These are phyloP conservation scores for Nakazawaea wickerhamii DNA, from an alignment of 805 yeast genomes.

Conservation along the genomic window DNA sequence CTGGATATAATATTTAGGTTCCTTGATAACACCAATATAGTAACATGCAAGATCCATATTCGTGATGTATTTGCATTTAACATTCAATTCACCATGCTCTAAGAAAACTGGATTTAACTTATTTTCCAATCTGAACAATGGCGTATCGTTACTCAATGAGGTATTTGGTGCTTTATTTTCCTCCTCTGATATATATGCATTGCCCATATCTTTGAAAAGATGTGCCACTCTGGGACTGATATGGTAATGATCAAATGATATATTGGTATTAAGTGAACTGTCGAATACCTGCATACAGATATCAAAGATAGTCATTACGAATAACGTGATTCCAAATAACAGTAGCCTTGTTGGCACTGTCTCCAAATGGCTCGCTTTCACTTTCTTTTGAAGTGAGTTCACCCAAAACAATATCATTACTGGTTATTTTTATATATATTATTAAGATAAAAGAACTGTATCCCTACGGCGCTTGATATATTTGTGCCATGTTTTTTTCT, in stretches of 20 bases:
- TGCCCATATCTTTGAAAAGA: conserved; percentile 10
- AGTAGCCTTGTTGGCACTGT: conserved; percentile 4
- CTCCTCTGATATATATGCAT: not conserved
- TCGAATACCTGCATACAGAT: not conserved
- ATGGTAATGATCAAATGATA: conserved; percentile 7
- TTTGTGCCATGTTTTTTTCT: no score
- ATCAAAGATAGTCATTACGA: not conserved
- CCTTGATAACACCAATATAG: conserved; percentile 11
- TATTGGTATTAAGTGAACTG: conserved; percentile 1
- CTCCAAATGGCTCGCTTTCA: not conserved
- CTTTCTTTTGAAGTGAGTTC: not conserved
- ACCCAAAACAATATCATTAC: not conserved
- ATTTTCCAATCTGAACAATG: conserved; percentile 10
- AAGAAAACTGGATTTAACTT: conserved; percentile 14
- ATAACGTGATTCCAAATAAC: not conserved
- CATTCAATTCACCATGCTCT: conserved; percentile 14
- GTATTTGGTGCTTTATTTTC: not conserved
- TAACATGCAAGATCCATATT: conserved; percentile 6
- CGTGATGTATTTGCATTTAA: conserved; percentile 4
- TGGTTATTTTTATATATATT: not conserved
- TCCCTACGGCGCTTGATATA: no score
- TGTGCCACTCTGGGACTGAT: conserved; percentile 11
- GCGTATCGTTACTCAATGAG: not conserved
- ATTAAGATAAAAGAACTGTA: not conserved
- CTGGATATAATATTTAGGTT: conserved; percentile 12